Conservation (phyloP, 208 protist genomes). For the Leishmania arabica region DNA sequence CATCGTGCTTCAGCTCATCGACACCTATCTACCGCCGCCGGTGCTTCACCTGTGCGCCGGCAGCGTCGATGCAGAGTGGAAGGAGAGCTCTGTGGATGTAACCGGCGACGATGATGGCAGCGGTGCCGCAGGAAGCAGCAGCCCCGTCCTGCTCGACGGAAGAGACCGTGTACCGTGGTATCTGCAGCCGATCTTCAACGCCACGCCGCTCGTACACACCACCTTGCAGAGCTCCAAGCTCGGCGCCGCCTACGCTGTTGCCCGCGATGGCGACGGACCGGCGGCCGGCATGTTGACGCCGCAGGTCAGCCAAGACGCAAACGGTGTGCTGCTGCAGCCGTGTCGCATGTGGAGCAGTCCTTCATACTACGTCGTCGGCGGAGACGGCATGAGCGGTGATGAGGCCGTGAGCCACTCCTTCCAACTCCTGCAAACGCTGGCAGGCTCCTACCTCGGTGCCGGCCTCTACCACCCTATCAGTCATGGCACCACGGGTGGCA, state of each 20-base stretch:
- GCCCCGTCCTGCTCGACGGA: constrained; percentile 9
- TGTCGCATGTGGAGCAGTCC: constrained; percentile 34
- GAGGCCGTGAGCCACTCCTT: constrained; percentile 23
- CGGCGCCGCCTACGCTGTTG: constrained; percentile 25
- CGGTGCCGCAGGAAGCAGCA: neutral
- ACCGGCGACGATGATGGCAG: constrained; percentile 1
- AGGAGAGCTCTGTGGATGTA: neutral
- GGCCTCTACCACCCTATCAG: constrained; percentile 10
- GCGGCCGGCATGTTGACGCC: constrained; percentile 15
- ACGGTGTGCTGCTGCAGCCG: constrained; percentile 31
- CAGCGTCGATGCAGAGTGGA: constrained; percentile 4
- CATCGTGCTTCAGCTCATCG: constrained; percentile 51
- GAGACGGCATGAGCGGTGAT: constrained; percentile 17
- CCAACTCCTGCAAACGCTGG: constrained; percentile 23
- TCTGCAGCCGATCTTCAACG: constrained; percentile 28
- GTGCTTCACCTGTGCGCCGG: constrained; percentile 23
- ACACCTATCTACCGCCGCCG: constrained; percentile 57
- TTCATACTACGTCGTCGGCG: constrained; percentile 30
- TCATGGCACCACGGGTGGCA: neutral
- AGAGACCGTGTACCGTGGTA: constrained; percentile 30
- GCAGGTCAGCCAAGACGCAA: constrained; percentile 23
- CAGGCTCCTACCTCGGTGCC: constrained; percentile 27
- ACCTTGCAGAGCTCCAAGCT: constrained; percentile 28
- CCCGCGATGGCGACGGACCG: constrained; percentile 15
- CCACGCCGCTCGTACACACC: constrained; percentile 13